These are phyloP conservation scores for Fragaria vesca DNA, from an alignment of 306 rosid genomes.

Conservation along the genomic window DNA sequence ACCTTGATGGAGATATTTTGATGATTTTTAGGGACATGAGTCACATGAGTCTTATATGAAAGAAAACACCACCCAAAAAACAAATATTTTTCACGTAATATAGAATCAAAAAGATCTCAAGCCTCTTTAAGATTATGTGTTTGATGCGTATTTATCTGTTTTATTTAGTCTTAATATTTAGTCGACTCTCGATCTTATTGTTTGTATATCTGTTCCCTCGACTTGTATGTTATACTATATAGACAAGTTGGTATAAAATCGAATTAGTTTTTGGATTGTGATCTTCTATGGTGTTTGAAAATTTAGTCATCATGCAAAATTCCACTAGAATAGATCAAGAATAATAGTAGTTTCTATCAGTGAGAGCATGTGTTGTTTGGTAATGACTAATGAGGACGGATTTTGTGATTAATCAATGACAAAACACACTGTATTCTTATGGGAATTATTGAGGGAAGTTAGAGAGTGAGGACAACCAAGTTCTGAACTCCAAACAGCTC, in stretches of 20 bases:
- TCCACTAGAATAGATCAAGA: not conserved
- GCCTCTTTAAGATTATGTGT: no score
- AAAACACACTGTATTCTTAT: not conserved
- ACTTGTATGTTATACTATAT: not conserved
- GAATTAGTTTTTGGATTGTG: not conserved
- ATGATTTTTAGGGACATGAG: not conserved
- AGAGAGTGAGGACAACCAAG: not conserved
- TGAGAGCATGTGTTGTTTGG: not conserved
- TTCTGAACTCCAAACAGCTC: not conserved
- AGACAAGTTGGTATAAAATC: not conserved
- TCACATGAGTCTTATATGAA: not conserved
- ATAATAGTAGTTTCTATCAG: not conserved
- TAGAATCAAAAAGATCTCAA: no score
- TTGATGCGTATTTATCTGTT: not conserved
- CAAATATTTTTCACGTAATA: no score
- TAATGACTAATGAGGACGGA: slow-evolving; percentile 8
- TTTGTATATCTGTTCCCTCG: not conserved
- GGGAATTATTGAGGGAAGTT: not conserved
- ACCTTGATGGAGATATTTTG: not conserved
- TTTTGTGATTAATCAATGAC: slow-evolving; percentile 3
- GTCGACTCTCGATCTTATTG: not conserved
- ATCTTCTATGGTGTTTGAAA: not conserved
- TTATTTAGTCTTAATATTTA: no score
- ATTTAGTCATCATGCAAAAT: not conserved
- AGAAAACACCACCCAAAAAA: not conserved